Conservation (phyloP, 129 eudicot genomes). For the Ambrosia trifida region DNA sequence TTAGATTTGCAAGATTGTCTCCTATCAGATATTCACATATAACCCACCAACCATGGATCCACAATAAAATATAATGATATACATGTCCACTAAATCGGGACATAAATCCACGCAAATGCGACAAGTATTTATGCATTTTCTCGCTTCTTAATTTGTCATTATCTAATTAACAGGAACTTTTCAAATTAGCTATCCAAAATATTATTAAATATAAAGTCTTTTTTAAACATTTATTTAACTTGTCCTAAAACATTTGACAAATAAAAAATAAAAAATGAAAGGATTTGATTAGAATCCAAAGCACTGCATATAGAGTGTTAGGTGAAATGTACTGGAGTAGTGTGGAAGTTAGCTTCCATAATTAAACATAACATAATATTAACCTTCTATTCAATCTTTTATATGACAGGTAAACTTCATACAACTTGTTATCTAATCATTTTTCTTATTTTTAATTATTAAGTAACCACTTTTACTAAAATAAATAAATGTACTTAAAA, state of each 20-base stretch:
- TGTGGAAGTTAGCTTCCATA: constrained; percentile 19
- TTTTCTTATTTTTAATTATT: neutral
- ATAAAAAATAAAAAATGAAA: neutral
- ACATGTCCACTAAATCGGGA: too few relatives aligned
- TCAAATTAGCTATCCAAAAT: too few relatives aligned
- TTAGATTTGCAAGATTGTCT: too few relatives aligned
- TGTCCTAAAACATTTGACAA: neutral
- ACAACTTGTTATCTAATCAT: constrained; percentile 5
- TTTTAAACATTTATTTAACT: neutral
- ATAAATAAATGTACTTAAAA: neutral
- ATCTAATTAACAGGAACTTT: too few relatives aligned
- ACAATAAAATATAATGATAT: too few relatives aligned
- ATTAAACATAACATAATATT: neutral
- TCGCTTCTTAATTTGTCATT: too few relatives aligned
- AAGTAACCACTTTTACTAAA: neutral
- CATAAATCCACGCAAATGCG: too few relatives aligned
- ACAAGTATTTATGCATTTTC: too few relatives aligned
- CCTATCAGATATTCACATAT: too few relatives aligned
- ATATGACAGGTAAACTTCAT: neutral
- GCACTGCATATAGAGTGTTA: constrained; percentile 11
- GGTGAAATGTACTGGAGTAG: constrained; percentile 19
- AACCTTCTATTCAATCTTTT: neutral
- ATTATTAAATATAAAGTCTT: too few relatives aligned
- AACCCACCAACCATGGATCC: too few relatives aligned
- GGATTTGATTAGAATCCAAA: neutral